A percentile compares a stretch with the other conserved stretches of the same genome.
Evolutionary conservation across 768 basidiomycete species (phyloP).

Genomic region (Amanita pallidorosea): DNA sequence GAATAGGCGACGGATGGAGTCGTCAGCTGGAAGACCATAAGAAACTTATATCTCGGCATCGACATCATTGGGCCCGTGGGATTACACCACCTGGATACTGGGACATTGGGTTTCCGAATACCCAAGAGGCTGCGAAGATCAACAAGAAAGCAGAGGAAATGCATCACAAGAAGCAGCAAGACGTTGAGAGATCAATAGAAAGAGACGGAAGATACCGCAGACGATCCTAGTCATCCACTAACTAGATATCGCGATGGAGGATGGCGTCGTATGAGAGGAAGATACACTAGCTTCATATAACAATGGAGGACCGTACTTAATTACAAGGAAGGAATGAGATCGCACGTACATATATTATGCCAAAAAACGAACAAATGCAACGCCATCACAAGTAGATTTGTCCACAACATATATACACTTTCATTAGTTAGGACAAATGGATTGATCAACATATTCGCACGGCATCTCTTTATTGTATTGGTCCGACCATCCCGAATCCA

Average conservation of each 20-base stretch:
- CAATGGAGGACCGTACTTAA: background rate
- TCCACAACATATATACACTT: too few species aligned
- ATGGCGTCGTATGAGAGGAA: slow-evolving; percentile 14
- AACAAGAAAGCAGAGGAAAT: slow-evolving; percentile 67
- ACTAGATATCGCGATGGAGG: too few species aligned
- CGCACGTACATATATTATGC: too few species aligned
- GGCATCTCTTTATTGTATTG: too few species aligned
- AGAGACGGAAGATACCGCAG: slow-evolving; percentile 29
- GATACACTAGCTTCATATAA: background rate
- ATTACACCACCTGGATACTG: slow-evolving; percentile 83
- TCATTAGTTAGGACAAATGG: too few species aligned
- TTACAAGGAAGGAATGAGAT: background rate
- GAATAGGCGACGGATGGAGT: background rate
- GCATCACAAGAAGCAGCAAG: slow-evolving; percentile 51
- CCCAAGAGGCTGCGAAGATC: slow-evolving; percentile 70
- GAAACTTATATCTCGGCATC: slow-evolving; percentile 62
- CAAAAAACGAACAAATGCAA: background rate
- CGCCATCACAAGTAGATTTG: too few species aligned
- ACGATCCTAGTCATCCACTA: slow-evolving; percentile 5
- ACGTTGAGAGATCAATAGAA: slow-evolving; percentile 50
- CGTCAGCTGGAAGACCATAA: slow-evolving; percentile 40
- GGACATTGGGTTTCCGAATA: slow-evolving; percentile 83
- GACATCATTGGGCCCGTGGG: slow-evolving; percentile 58
- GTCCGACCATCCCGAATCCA: too few species aligned
- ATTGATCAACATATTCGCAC: too few species aligned